These are phyloP conservation scores for Thecaphora frezii DNA, from an alignment of 1,284 basidiomycete genomes.

Conservation along the genomic window DNA sequence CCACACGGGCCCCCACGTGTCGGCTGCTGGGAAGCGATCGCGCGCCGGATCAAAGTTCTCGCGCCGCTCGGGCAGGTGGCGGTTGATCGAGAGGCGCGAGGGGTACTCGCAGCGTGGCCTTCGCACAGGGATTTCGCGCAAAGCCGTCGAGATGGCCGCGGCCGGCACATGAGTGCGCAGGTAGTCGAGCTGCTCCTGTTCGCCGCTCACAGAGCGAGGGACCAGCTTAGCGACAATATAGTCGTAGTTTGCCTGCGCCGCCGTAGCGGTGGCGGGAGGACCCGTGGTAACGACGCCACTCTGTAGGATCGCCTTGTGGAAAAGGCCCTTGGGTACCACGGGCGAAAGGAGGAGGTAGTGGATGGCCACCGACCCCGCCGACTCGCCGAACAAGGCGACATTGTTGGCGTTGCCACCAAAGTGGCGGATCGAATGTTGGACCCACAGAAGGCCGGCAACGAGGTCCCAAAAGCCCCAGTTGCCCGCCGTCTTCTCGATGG, in stretches of 20 bases:
- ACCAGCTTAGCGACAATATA: conserved; percentile 8
- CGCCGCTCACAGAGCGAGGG: conserved; percentile 17
- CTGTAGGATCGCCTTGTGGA: conserved; percentile 32
- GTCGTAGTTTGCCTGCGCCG: conserved; percentile 33
- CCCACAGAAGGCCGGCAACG: conserved; percentile 64
- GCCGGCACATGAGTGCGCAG: conserved; percentile 18
- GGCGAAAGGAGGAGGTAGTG: conserved; percentile 30
- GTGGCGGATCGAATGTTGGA: conserved; percentile 67
- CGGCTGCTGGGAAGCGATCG: conserved; percentile 7
- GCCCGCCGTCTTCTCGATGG: conserved; percentile 8
- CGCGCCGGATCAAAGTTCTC: conserved; percentile 9
- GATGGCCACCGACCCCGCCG: conserved; percentile 40
- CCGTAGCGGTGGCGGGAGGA: conserved; percentile 23
- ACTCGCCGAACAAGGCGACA: conserved; percentile 52
- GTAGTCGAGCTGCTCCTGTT: conserved; percentile 19
- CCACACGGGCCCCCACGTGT: conserved; percentile 40
- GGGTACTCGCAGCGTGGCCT: conserved; percentile 30
- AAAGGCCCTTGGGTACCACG: conserved; percentile 18
- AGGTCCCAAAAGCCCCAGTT: conserved; percentile 71
- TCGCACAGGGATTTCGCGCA: too few species aligned
- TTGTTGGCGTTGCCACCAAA: conserved; percentile 71
- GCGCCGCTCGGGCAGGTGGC: conserved; percentile 11
- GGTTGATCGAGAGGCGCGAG: conserved; percentile 3
- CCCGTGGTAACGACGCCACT: conserved; percentile 30
- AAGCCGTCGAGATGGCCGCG: conserved; percentile 15